Percentiles rank a stretch among this genome's conserved stretches.
These are phyloP conservation scores for Syzygium syzygioides DNA, from an alignment of 441 rosid genomes.

Conservation along the genomic window DNA sequence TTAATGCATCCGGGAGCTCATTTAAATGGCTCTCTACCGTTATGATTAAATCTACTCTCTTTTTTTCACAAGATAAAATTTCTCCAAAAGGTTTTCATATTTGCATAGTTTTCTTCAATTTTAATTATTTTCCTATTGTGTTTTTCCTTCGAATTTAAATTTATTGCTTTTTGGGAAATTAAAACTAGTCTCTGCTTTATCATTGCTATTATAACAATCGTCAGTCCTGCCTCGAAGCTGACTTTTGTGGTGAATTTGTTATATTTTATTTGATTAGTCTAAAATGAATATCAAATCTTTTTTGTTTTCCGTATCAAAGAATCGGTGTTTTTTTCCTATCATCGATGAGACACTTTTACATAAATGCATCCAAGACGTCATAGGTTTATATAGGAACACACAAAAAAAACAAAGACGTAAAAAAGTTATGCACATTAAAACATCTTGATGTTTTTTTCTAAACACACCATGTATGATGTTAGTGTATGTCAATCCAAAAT, in stretches of 20 bases:
- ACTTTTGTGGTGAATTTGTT: not conserved
- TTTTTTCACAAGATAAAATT: not conserved
- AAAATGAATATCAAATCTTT: not conserved
- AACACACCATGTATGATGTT: not conserved
- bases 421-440: not conserved
- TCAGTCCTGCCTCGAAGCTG: not conserved
- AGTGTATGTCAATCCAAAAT: not conserved
- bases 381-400: not conserved
- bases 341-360: not conserved
- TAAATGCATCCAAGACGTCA: not conserved
- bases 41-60: not conserved
- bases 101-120: not conserved
- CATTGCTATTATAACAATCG: not conserved
- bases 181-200: not conserved
- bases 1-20: not conserved
- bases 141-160: not conserved
- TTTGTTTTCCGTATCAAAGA: not conserved
- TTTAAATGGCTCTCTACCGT: not conserved
- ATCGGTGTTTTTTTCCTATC: not conserved
- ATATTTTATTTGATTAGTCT: not conserved
- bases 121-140: not conserved
- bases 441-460: not conserved
- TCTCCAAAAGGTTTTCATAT: not conserved
- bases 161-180: not conserved
- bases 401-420: not conserved